These are phyloP conservation scores for Venturia pyrina DNA, from an alignment of 2,329 filamentous ascomycete genomes.

Conservation along the genomic window DNA sequence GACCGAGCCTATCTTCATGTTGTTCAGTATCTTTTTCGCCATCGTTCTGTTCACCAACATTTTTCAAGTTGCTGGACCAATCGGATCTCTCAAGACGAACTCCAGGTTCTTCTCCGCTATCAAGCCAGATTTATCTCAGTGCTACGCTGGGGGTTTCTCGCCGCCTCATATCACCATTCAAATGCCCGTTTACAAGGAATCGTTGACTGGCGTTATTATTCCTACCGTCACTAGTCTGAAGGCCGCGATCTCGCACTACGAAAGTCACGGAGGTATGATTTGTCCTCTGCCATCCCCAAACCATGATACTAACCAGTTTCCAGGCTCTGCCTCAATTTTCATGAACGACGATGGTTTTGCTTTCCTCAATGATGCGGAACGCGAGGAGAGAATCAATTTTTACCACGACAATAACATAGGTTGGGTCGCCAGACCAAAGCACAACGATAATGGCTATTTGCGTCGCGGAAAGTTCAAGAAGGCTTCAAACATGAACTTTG, in stretches of 20 bases:
- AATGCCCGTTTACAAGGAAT: constrained; percentile 14
- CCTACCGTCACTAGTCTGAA: constrained; percentile 6
- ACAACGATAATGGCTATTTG: constrained; percentile 43
- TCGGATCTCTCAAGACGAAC: too few species aligned
- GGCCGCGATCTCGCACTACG: constrained; percentile 11
- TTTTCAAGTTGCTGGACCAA: constrained; percentile 35
- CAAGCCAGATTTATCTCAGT: too few species aligned
- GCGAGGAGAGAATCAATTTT: constrained; percentile 34
- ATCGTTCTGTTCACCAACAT: constrained; percentile 16
- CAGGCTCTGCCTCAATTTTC: constrained; percentile 40
- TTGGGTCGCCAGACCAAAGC: constrained; percentile 40
- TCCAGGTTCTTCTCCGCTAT: too few species aligned
- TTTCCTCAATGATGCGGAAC: constrained; percentile 44
- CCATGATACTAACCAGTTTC: too few species aligned
- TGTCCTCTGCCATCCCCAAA: too few species aligned
- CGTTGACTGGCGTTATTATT: constrained; percentile 9
- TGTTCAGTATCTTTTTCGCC: constrained; percentile 8
- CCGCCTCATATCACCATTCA: constrained; percentile 14
- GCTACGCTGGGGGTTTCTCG: too few species aligned
- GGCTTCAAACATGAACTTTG: constrained; percentile 60
- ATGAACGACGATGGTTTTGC: constrained; percentile 68
- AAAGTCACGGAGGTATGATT: constrained; percentile 8
- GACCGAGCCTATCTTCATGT: constrained; percentile 12
- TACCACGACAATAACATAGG: constrained; percentile 42
- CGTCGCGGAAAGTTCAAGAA: constrained; percentile 61